Conservation (phyloP, 2,329 filamentous ascomycete species). For the Emergomyces africanus region DNA sequence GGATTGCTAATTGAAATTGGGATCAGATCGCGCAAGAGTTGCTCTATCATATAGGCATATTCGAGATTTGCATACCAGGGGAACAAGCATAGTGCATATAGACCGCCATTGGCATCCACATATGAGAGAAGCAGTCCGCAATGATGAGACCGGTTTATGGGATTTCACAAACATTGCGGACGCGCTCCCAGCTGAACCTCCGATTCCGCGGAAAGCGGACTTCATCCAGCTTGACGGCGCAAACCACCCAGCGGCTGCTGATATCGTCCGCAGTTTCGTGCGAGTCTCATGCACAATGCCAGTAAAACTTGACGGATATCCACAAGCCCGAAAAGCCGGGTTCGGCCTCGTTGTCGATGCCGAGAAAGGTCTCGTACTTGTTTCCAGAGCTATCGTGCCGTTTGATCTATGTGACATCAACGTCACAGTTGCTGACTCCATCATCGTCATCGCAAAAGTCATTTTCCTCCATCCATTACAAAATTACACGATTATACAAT, state of each 20-base stretch:
- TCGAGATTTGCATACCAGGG: slow-evolving; percentile 82
- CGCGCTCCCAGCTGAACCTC: slow-evolving; percentile 59
- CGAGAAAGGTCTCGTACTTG: slow-evolving; percentile 85
- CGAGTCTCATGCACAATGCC: slow-evolving; percentile 88
- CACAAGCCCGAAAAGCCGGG: slow-evolving; percentile 83
- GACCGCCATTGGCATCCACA: slow-evolving; percentile 94
- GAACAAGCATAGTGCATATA: slow-evolving; percentile 82
- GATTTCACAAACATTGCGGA: slow-evolving; percentile 82
- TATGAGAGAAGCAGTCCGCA: slow-evolving; percentile 84
- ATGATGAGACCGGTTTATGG: slow-evolving; percentile 84
- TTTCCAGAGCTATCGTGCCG: slow-evolving; percentile 86
- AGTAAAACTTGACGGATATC: slow-evolving; percentile 94
- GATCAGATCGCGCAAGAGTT: slow-evolving; percentile 55
- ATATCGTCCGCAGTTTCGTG: slow-evolving; percentile 89
- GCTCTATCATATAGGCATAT: slow-evolving; percentile 95
- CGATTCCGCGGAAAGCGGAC: slow-evolving; percentile 63
- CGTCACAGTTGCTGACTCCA: slow-evolving; percentile 90
- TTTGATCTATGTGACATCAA: slow-evolving; percentile 96
- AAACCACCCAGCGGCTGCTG: slow-evolving; percentile 77
- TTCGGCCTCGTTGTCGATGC: slow-evolving; percentile 97
- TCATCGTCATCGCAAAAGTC: slow-evolving; percentile 87
- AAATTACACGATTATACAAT: slow-evolving; percentile 92
- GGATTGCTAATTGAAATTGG: background rate
- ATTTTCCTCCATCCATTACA: slow-evolving; percentile 93
- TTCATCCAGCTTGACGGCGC: slow-evolving; percentile 89